Evolutionary conservation across 176 grass and related monocot species (phyloP), one percentile per base, ranked within the genome.

Genomic region (Aegilops umbellulata): DNA sequence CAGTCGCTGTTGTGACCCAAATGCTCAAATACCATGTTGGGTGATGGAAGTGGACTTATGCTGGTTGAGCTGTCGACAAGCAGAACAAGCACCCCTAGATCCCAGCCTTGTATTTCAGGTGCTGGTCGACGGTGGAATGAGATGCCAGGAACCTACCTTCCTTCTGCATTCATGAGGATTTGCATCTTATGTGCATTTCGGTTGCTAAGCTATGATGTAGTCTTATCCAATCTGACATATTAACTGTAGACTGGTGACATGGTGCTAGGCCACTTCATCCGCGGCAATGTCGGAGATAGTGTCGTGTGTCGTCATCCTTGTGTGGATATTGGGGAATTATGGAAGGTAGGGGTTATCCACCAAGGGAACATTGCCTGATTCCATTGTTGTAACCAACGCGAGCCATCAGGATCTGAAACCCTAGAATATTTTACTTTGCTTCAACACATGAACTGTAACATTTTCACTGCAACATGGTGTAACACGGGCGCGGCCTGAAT

Each of bases 401-500:
- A n/a, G 17, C 22, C n/a, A 29, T 27, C 23, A 20, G 60, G 2
- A 60, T 64, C 27, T 58, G 31, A 78, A 82, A 82, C 44, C 25
- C 38, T 2, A 51, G 1, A 7, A 1, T 23, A 36, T 57, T 38
- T 84, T 84, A 24, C 32, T 63, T 69, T 60, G 42, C 64, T 64
- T 42, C 35, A 61, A 26, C 78, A 26, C 49, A 30, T 27, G 5
- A 17, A 53, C 8, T 12, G 73, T 31, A 12, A 7, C 27, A 58
- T 79, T 83, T 74, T 85, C 70, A 80, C 77, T 80, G 17, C 53
- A 89, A 51, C 69, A 61, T 25, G 10, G 30, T 55, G 51, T 30
- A 31, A 38, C 16, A 3, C 68, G 4, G 41, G 79, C 64, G 63
- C 12, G 35, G 73, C 84, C 42, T 74, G 23, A 66, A 60, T 76